Base-by-base conservation (phyloP, 192 early-diverging fungal genomes). In the Rhizophagus sp. region DNA sequence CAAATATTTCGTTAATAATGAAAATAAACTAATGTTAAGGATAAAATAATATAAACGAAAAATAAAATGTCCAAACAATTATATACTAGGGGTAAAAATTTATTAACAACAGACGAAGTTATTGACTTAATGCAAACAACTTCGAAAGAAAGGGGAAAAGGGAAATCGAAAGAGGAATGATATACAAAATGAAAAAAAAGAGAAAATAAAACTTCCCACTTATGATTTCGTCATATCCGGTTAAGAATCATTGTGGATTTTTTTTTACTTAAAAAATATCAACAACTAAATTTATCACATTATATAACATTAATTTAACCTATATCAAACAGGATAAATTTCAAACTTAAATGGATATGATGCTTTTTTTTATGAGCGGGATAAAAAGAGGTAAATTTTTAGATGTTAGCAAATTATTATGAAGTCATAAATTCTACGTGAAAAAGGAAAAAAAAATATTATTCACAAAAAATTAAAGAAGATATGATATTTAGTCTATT, bases 51-150 rank as follows among this genome's bases (percentile, higher is more conserved):
- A 50, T 13, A 57, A 57, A 57, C 0, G 52, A 6, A 22, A 19
- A 57, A 52, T 1, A 57, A 19, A 22, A 57, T 57, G 52, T 57
- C 52, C 52, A 57, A 22, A 30, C 52, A 57, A 52, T 22, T 7
- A 22, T 57, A 22, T 57, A 57, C 15, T 22, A 57, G 39, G 39
- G 39, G 39, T 22, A 57, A 57, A 57, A 57, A 36, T 39, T 39
- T 70, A 70, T 70, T 70, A 70, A 70, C 68, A 70, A 70, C 68
- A 70, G 39, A 39, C 68, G 68, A 70, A 41, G 68, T 70, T 70
- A n/a, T 39, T 41, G n/a, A 11, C 39, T 39, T 33, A 39, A 19
- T 68, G 66, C 17, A 33, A 27, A 17, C 36, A 34, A 70, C 39
- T n/a, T 57, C 52, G 52, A 57, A 39, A 70, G 22, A 33, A 34